These are phyloP conservation scores for Tripterygium wilfordii DNA, from an alignment of 177 flowering plant species.

Conservation along the genomic window DNA sequence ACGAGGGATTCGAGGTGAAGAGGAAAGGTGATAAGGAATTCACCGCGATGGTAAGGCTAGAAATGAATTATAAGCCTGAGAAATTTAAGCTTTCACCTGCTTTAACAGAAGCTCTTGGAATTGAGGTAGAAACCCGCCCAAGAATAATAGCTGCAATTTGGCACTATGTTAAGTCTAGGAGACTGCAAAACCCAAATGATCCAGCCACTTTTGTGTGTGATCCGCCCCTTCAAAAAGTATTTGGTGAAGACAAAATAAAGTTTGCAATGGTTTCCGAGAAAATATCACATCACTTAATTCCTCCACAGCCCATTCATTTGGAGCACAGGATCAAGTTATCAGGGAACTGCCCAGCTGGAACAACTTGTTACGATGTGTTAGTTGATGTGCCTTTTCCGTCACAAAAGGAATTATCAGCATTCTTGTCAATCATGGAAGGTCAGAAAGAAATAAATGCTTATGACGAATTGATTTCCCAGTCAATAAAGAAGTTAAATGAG, in stretches of 20 bases:
- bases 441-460: slow-evolving; percentile 73
- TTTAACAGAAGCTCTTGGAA: slow-evolving; percentile 68
- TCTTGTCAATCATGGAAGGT: slow-evolving; percentile 58
- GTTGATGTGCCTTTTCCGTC: slow-evolving; percentile 80
- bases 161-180: slow-evolving; percentile 82
- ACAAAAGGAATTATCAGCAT: slow-evolving; percentile 66
- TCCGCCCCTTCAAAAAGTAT: slow-evolving; percentile 70
- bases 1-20: slow-evolving; percentile 90
- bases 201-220: slow-evolving; percentile 72
- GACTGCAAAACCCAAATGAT: slow-evolving; percentile 61
- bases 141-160: slow-evolving; percentile 79
- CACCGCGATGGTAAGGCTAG: slow-evolving; percentile 52
- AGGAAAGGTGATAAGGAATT: slow-evolving; percentile 91
- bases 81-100: slow-evolving; percentile 70
- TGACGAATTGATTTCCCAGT: slow-evolving; percentile 65
- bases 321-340: slow-evolving; percentile 83
- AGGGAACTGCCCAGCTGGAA: slow-evolving; percentile 69
- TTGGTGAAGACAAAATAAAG: slow-evolving; percentile 78
- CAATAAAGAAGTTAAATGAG: slow-evolving; percentile 80
- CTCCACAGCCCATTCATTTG: slow-evolving; percentile 71
- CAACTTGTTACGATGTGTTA: slow-evolving; percentile 73
- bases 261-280: slow-evolving; percentile 62
- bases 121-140: slow-evolving; percentile 80
- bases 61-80: slow-evolving; percentile 81
- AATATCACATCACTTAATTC: slow-evolving; percentile 61